Base-by-base conservation (phyloP, 2,329 filamentous ascomycete species). In the Herpotrichia juniperi region DNA sequence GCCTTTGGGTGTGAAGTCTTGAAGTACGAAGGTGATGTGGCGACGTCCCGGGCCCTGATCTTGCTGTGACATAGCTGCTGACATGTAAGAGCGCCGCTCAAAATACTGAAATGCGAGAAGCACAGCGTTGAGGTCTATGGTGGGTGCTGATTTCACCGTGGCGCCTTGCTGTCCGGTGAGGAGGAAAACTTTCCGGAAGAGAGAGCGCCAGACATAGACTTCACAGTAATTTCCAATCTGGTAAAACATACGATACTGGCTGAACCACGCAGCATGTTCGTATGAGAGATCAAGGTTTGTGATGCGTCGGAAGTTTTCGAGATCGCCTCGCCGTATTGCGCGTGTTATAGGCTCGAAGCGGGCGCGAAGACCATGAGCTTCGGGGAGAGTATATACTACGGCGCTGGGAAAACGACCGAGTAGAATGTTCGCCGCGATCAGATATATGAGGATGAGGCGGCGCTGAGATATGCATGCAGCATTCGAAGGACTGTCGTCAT, bases 381-480 rank as follows among this genome's bases (percentile, higher is more conserved):
- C 91, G 2, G 89, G 87, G 1, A 87, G 83, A 32, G 82, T 76
- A 39, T 96, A 83, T 1, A 96, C 81, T 2, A 72, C 54, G 8
- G 76, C 67, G 1, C 88, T 88, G 1, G 93, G 93, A 59, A 97
- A 91, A 25, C 91, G 87, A 19, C 92, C 93, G 42, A 96, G 81
- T 31, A 96, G 86, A 48, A 97, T 81, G 68, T 96, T 96, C 61
- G 86, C 83, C 1, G 91, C 84, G 52, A 96, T 87, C 32, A 97
- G 84, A 70, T 93, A 93, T 37, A 89, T 89, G 31, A 97, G 85
- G 54, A 97, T 93, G 47, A 88, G 80, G 17, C 86, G 84, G 54
- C 91, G 86, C 71, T 97, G 93, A 32, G 83, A 84, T 21, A 78
- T 57, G 39, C 77, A 81, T 48, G 75, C 72, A n/a, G 71, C 67